Evolutionary conservation across 495 filamentous ascomycete genomes (phyloP).

Genomic region (Podospora australis): DNA sequence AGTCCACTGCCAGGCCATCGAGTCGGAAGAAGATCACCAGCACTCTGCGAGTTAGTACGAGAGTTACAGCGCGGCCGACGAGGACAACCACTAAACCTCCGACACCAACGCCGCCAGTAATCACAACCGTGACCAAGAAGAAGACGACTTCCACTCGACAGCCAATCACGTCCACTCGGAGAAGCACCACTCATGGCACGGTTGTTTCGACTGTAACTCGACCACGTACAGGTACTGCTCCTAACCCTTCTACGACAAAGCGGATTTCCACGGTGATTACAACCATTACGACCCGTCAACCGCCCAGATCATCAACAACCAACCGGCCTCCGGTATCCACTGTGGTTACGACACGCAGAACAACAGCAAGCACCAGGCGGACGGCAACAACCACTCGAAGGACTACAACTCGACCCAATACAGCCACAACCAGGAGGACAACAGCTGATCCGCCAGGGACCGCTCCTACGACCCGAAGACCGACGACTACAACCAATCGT

Average conservation of each 20-base stretch:
- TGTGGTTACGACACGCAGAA: too few species aligned
- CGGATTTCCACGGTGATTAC: too few species aligned
- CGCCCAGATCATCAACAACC: too few species aligned
- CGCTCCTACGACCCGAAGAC: background rate
- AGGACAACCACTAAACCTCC: constrained; percentile 3
- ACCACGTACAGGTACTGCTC: too few species aligned
- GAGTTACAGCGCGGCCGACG: constrained; percentile 5
- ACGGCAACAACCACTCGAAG: background rate
- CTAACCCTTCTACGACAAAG: too few species aligned
- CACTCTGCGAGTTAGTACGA: constrained; percentile 5
- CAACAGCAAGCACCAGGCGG: too few species aligned
- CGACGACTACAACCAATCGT: background rate
- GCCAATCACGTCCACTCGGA: background rate
- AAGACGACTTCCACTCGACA: too few species aligned
- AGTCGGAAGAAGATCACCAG: background rate
- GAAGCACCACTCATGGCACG: too few species aligned
- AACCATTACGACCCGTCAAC: too few species aligned
- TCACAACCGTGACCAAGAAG: constrained; percentile 1
- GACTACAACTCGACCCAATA: too few species aligned
- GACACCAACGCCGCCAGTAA: background rate
- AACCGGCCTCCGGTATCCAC: too few species aligned
- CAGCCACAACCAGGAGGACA: background rate
- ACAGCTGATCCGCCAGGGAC: background rate
- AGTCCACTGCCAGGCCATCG: constrained; percentile 3
- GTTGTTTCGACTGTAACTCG: too few species aligned